Evolutionary conservation across 176 grass and related monocot species (phyloP).

Genomic region (Carex myosuroides): DNA sequence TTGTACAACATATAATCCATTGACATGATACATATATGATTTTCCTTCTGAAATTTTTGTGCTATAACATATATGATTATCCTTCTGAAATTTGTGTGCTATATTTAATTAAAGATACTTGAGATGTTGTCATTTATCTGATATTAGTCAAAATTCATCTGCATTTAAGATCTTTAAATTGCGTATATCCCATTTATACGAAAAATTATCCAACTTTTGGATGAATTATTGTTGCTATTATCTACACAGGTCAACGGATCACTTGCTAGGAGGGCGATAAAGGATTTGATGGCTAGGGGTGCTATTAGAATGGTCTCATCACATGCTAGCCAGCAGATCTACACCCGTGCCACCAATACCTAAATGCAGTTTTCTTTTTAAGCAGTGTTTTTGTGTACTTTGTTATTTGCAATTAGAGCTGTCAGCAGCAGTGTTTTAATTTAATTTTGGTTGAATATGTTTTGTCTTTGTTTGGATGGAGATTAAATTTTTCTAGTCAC

Average conservation of each 20-base stretch:
- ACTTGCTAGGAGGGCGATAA: slow-evolving; percentile 30
- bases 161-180: not conserved
- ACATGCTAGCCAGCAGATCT: slow-evolving; percentile 33
- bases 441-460: slow-evolving; percentile 10
- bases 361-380: slow-evolving; percentile 2
- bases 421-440: slow-evolving; percentile 7
- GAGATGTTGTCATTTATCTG: not conserved
- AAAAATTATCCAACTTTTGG: not conserved
- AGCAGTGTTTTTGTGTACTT: not conserved
- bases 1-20: not conserved
- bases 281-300: slow-evolving; percentile 36
- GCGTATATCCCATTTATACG: not conserved
- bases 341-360: slow-evolving; percentile 34
- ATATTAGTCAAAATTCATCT: not conserved
- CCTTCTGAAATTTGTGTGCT: not conserved
- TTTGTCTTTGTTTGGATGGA: slow-evolving; percentile 25
- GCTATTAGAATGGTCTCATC: slow-evolving; percentile 31
- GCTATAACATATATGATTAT: not conserved
- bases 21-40: not conserved
- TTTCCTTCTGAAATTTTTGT: not conserved
- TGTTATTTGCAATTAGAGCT: slow-evolving; percentile 6
- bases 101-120: not conserved
- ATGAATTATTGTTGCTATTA: not conserved
- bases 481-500: slow-evolving; percentile 15
- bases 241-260: slow-evolving; percentile 24